A percentile compares a stretch with the other conserved stretches of the same genome.
Evolutionary conservation across 257 asterid genomes (phyloP).

Genomic region (Lantana camara): DNA sequence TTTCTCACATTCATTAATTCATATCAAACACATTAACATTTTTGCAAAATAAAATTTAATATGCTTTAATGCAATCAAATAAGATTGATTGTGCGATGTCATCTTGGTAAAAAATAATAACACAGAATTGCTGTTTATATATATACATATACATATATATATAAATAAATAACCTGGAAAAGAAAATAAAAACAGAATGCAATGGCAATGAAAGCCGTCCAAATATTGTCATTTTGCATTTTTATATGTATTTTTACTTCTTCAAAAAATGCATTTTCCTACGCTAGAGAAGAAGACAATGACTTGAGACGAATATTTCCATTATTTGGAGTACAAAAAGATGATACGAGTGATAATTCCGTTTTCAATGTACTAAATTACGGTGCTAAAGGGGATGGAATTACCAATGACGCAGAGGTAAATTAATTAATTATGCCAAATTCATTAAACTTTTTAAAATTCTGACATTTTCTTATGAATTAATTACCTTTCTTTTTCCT

Average conservation of each 20-base stretch:
- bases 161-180: too few species aligned
- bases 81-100: too few species aligned
- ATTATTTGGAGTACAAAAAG: background rate
- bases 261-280: slow-evolving; percentile 4
- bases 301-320: background rate
- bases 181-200: too few species aligned
- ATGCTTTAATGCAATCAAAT: too few species aligned
- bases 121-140: too few species aligned
- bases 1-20: too few species aligned
- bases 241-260: background rate
- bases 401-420: slow-evolving; percentile 31
- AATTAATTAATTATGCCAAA: background rate
- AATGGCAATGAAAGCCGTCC: too few species aligned
- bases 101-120: too few species aligned
- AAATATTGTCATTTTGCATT: slow-evolving; percentile 17
- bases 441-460: background rate
- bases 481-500: background rate
- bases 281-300: background rate
- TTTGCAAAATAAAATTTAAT: too few species aligned
- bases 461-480: too few species aligned
- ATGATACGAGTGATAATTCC: background rate
- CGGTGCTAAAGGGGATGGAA: slow-evolving; percentile 40
- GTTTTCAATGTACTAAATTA: slow-evolving; percentile 16
- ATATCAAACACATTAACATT: too few species aligned
- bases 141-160: too few species aligned